Evolutionary conservation across 2,329 filamentous ascomycete species (phyloP), one percentile per base, ranked within the genome.

Genomic region (Fusarium devonianum): DNA sequence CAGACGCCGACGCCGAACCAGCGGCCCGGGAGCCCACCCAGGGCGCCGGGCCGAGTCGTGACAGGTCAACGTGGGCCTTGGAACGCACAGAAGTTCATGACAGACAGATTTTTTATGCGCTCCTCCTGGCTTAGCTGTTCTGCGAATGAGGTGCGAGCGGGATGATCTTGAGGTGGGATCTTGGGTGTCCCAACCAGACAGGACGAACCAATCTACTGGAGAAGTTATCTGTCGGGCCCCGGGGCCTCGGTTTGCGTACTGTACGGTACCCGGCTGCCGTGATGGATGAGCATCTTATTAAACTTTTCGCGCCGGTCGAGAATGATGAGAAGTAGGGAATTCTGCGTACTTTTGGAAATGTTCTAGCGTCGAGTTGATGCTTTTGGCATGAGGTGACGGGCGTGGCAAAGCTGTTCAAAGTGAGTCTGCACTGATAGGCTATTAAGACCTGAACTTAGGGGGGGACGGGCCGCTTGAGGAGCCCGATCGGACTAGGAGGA

Each of bases 11-110:
- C 35, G 17, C 38, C 40, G 37, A 45, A 36, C 49, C 56, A 63
- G 36, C 62, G 49, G 53, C 41, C 51, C 59, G 54, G 62, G 56
- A n/a, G 40, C 44, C 29, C 19, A 46, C 49, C 59, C 62, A 60
- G 55, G 47, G 56, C 53, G 43, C 49, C 52, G 60, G 56, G 49
- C 52, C 62, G 49, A 49, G 26, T 56, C 46, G 45, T 44, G 32
- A 44, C 41, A 26, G 41, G 32, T 29, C 41, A 19, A 44, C n/a
- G n/a, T n/a, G 41, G 43, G 43, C 17, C 7, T 4, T 6, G 11
- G 21, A 33, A 21, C 52, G 29, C 55, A 58, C 28, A 53, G 34
- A 26, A 34, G 28, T 50, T 40, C 47, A 29, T 49, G 25, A 42
- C 17, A 36, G 25, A 37, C n/a, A 29, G 32, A 34, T 23, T 16